These are phyloP conservation scores for Aspergillus glaucus DNA, from an alignment of 2,329 filamentous ascomycete species.

Conservation along the genomic window DNA sequence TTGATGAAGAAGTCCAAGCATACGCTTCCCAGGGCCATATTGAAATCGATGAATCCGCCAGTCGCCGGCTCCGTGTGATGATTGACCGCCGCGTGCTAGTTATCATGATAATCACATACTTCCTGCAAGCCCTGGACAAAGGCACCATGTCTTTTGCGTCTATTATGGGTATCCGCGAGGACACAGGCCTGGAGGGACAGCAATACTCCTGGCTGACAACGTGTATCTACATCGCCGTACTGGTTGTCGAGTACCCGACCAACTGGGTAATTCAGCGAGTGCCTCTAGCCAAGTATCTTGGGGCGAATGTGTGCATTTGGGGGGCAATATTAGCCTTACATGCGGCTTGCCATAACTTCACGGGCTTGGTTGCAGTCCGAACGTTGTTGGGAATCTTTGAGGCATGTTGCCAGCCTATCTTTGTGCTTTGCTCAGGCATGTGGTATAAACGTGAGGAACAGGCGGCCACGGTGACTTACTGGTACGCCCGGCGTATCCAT, in stretches of 20 bases:
- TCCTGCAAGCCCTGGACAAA: slow-evolving; percentile 52
- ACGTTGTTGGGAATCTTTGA: slow-evolving; percentile 67
- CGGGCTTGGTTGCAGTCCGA: slow-evolving; percentile 53
- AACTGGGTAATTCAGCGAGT: slow-evolving; percentile 59
- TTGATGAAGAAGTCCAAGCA: slow-evolving; percentile 65
- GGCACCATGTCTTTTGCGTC: slow-evolving; percentile 37
- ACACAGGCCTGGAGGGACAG: slow-evolving; percentile 40
- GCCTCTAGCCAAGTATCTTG: slow-evolving; percentile 62
- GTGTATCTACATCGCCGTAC: slow-evolving; percentile 66
- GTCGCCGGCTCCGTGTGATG: slow-evolving; percentile 54
- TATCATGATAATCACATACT: slow-evolving; percentile 69
- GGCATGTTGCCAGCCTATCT: slow-evolving; percentile 61
- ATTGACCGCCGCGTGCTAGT: slow-evolving; percentile 63
- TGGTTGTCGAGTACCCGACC: slow-evolving; percentile 67
- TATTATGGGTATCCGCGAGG: slow-evolving; percentile 38
- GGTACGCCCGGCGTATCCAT: slow-evolving; percentile 38
- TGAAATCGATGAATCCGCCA: slow-evolving; percentile 55
- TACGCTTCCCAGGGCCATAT: slow-evolving; percentile 56
- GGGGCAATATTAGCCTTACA: slow-evolving; percentile 55
- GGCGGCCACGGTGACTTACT: slow-evolving; percentile 60
- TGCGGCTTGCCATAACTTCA: slow-evolving; percentile 56
- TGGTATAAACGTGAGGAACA: slow-evolving; percentile 69
- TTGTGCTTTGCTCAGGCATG: slow-evolving; percentile 61
- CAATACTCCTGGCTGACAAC: slow-evolving; percentile 65
- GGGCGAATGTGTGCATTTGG: slow-evolving; percentile 60